Evolutionary conservation across 2,329 filamentous ascomycete genomes (phyloP), one percentile per base, ranked within the genome.

Genomic region (Leptoxyphium fumago): DNA sequence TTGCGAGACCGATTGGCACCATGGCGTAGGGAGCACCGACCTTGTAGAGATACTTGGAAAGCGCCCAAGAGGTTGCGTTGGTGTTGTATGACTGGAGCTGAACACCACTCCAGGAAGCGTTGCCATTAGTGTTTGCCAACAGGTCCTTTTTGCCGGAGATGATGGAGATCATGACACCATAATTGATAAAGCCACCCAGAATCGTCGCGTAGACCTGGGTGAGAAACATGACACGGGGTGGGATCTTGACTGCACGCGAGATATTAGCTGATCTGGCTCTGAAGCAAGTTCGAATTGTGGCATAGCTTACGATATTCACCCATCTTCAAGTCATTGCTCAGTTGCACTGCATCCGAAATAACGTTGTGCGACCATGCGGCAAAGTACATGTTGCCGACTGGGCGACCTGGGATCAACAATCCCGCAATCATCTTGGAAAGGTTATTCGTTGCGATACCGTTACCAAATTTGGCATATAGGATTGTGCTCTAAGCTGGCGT

Each of bases 281-380:
- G 21, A 26, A 26, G 21, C 21, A 26, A 26, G 4, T 26, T 26
- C 21, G 21, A 26, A 26, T 3, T 26, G 11, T n/a, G 21, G 2
- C 0, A 13, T 15, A 2, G 61, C 67, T 42, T 59, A 71, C 70
- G 65, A 42, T 77, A 77, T 60, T 77, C 71, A 15, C 74, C 74
- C 64, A 76, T 67, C 59, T 77, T 77, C 18, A 77, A 54, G 48
- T 75, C 72, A 40, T 66, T 70, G 32, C 63, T 70, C 6, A 77
- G 59, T 43, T 61, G 69, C 39, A 77, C 68, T 0, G 65, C 60
- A 41, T 72, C 72, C 2, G 45, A 10, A 41, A 77, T 75, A 41
- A 76, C 70, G 32, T 70, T 73, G 56, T 77, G 74, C 1, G 72
- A 76, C 72, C 72, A 77, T 10, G 68, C 68, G 7, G 73, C 69